phyloP scores from a whole-genome alignment of 768 basidiomycete genomes.

The Lentinula sp. region DNA sequence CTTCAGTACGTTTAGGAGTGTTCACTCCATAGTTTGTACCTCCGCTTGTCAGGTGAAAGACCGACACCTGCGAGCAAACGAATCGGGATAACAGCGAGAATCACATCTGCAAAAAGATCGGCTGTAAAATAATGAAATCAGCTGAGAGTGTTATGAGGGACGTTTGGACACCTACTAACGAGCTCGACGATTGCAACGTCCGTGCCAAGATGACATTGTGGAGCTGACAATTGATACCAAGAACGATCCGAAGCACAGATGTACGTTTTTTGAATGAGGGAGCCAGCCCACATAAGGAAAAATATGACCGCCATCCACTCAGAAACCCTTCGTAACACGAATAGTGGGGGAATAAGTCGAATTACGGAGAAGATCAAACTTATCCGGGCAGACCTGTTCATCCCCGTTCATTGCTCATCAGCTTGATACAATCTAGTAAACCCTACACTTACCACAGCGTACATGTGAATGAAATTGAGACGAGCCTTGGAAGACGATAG shows the following conservation, averaged over 20 bases:
- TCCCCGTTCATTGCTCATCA: neutral
- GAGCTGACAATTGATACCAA: constrained; percentile 5
- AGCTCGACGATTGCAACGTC: constrained; percentile 6
- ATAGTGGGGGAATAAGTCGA: constrained; percentile 5
- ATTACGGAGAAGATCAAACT: constrained; percentile 9
- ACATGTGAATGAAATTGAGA: constrained; percentile 4
- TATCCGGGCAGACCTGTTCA: constrained; percentile 8
- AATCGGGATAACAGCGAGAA: constrained; percentile 7
- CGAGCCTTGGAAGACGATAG: neutral
- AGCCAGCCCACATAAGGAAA: constrained; percentile 6
- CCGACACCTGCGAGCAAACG: constrained; percentile 2
- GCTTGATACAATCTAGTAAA: neutral
- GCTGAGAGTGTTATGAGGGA: neutral
- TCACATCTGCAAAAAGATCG: constrained; percentile 5
- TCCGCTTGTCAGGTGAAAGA: neutral
- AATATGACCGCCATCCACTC: constrained; percentile 2
- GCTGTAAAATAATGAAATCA: neutral
- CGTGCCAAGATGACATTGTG: constrained; percentile 6
- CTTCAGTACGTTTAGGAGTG: neutral
- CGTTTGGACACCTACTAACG: neutral
- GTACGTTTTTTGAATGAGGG: constrained; percentile 8
- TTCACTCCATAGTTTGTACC: neutral
- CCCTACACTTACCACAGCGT: constrained; percentile 4
- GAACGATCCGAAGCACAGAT: constrained; percentile 6
- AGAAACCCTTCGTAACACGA: neutral